phyloP scores from a whole-genome alignment of 2,329 filamentous ascomycete genomes.

The Claviceps sp. region DNA sequence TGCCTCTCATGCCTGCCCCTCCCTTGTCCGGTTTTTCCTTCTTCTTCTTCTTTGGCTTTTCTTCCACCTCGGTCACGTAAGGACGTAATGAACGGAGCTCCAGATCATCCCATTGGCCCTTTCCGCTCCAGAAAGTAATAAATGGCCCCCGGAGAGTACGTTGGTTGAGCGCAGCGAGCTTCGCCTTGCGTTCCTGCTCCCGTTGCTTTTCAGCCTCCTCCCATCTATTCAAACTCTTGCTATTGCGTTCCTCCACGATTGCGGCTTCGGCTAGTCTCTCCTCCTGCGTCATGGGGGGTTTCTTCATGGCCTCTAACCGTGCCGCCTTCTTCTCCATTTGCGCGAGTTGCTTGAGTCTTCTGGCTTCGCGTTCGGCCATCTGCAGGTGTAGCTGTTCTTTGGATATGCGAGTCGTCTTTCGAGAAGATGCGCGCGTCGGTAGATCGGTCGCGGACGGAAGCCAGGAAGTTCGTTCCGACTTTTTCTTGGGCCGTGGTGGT shows the following conservation, averaged over 20 bases:
- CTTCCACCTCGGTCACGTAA: slow-evolving; percentile 47
- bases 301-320: slow-evolving; percentile 59
- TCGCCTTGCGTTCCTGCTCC: slow-evolving; percentile 69
- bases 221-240: slow-evolving; percentile 85
- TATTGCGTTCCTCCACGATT: slow-evolving; percentile 71
- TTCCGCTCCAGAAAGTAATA: slow-evolving; percentile 87
- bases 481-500: slow-evolving; percentile 41
- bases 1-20: slow-evolving; percentile 14
- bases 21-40: slow-evolving; percentile 26
- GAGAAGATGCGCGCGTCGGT: slow-evolving; percentile 44
- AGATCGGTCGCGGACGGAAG: slow-evolving; percentile 39
- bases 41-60: slow-evolving; percentile 50
- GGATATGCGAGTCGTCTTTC: slow-evolving; percentile 43
- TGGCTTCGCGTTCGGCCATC: slow-evolving; percentile 58
- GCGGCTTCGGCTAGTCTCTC: slow-evolving; percentile 75
- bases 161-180: slow-evolving; percentile 77
- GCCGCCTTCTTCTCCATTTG: slow-evolving; percentile 56
- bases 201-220: slow-evolving; percentile 84
- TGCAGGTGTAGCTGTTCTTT: slow-evolving; percentile 54
- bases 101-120: slow-evolving; percentile 66
- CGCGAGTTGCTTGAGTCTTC: slow-evolving; percentile 56
- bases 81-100: slow-evolving; percentile 60
- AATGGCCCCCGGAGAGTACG: slow-evolving; percentile 79
- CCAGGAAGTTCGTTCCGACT: slow-evolving; percentile 47
- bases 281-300: slow-evolving; percentile 73